Evolutionary conservation across 1,284 basidiomycete genomes (phyloP).

Genomic region (Cerioporus squamosus): DNA sequence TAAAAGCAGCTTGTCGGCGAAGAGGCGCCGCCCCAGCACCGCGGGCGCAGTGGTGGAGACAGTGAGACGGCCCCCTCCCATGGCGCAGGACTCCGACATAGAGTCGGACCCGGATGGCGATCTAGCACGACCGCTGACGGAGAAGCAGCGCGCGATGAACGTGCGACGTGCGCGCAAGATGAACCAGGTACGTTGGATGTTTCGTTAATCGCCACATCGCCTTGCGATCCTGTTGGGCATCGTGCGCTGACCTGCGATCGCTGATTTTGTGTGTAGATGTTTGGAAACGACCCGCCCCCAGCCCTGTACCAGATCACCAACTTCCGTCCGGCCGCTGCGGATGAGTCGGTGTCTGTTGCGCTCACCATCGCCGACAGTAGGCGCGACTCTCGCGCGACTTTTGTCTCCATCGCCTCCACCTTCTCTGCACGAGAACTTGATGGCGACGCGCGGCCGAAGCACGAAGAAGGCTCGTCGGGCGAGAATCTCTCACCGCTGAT

Average conservation of each 20-base stretch:
- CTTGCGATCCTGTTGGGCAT: not conserved
- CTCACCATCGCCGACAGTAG: conserved; percentile 17
- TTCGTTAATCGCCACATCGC: not conserved
- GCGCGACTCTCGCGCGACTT: conserved; percentile 34
- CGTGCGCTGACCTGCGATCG: not conserved
- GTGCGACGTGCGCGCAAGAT: conserved; percentile 52
- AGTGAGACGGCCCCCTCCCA: not conserved
- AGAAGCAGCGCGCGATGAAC: conserved; percentile 41
- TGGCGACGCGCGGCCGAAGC: conserved; percentile 19
- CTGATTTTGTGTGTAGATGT: conserved; percentile 38
- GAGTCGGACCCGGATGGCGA: conserved; percentile 17
- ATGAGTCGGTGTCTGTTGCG: conserved; percentile 20
- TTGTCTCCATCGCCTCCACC: conserved; percentile 32
- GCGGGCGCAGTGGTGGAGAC: not conserved
- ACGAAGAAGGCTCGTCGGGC: conserved; percentile 14
- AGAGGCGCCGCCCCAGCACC: conserved; percentile 1
- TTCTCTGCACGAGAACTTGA: conserved; percentile 12
- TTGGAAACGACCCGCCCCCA: conserved; percentile 48
- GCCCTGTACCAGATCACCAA: conserved; percentile 39
- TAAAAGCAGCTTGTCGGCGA: not conserved
- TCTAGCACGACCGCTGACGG: conserved; percentile 24
- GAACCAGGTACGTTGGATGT: conserved; percentile 42
- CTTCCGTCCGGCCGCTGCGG: conserved; percentile 15
- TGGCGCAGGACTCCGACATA: conserved; percentile 6
- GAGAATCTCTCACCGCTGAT: conserved; percentile 26